Percentiles rank a stretch among this genome's conserved stretches.
Evolutionary conservation across 1,284 basidiomycete genomes (phyloP).

Genomic region (Ganoderma sinense): DNA sequence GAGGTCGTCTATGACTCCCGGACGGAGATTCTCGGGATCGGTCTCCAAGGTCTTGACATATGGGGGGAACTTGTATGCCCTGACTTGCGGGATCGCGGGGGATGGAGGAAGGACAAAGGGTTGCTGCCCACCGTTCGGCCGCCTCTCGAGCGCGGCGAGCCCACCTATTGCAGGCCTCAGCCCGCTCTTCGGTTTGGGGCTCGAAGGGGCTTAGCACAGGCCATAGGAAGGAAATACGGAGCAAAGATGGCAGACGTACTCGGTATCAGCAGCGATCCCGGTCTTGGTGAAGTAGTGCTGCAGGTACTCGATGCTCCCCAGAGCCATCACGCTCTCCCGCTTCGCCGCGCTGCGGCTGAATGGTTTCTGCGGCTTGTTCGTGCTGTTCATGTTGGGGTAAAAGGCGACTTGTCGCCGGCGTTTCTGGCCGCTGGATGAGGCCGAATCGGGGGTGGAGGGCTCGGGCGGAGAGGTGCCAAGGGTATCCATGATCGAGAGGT

Average conservation of each 20-base stretch:
- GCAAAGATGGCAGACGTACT: conserved; percentile 53
- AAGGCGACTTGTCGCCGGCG: conserved; percentile 70
- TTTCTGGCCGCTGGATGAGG: conserved; percentile 36
- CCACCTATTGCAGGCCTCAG: conserved; percentile 81
- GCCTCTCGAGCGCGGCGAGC: conserved; percentile 47
- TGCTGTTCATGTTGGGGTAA: conserved; percentile 75
- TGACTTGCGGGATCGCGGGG: conserved; percentile 58
- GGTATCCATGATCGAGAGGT: conserved; percentile 28
- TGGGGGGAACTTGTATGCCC: conserved; percentile 54
- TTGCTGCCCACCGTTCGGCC: conserved; percentile 39
- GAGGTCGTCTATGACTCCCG: conserved; percentile 76
- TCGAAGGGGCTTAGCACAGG: conserved; percentile 32
- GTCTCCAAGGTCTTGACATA: conserved; percentile 71
- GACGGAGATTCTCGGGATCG: conserved; percentile 75
- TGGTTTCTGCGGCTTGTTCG: conserved; percentile 77
- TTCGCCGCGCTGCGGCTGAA: conserved; percentile 88
- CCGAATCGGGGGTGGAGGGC: conserved; percentile 17
- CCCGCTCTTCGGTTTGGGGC: conserved; percentile 64
- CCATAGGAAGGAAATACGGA: neutral
- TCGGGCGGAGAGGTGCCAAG: conserved; percentile 17
- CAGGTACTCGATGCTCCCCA: conserved; percentile 87
- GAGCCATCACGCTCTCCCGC: conserved; percentile 85
- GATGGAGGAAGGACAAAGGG: conserved; percentile 75
- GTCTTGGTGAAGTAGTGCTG: conserved; percentile 91
- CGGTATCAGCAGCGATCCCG: conserved; percentile 74